Evolutionary conservation across 768 basidiomycete species (phyloP).

Genomic region (Naematelia encephala): DNA sequence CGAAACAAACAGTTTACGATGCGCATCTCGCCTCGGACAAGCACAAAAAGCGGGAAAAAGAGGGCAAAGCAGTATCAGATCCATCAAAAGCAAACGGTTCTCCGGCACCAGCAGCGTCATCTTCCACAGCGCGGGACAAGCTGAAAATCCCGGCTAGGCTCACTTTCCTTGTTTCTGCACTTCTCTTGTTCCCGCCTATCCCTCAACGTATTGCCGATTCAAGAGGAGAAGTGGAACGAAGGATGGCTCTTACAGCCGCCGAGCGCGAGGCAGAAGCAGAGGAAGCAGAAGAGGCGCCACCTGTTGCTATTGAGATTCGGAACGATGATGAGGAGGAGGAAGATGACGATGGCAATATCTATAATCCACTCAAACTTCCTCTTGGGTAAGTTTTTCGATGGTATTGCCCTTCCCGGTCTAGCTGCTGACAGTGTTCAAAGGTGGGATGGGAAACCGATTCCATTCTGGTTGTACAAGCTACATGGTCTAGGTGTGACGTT

Average conservation of each 20-base stretch:
- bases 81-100: slow-evolving; percentile 58
- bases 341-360: slow-evolving; percentile 92
- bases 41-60: slow-evolving; percentile 65
- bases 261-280: slow-evolving; percentile 84
- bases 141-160: slow-evolving; percentile 59
- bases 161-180: slow-evolving; percentile 65
- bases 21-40: slow-evolving; percentile 94
- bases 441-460: slow-evolving; percentile 99
- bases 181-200: slow-evolving; percentile 62
- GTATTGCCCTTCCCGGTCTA: too few relatives aligned
- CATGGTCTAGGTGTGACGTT: slow-evolving; percentile 98
- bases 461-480: slow-evolving; percentile 75
- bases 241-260: slow-evolving; percentile 92
- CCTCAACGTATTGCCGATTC: slow-evolving; percentile 74
- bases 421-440: slow-evolving; percentile 66
- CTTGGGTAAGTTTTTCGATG: slow-evolving; percentile 56
- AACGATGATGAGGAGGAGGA: slow-evolving; percentile 58
- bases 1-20: slow-evolving; percentile 96
- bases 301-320: slow-evolving; percentile 42
- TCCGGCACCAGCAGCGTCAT: slow-evolving; percentile 14
- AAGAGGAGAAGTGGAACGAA: slow-evolving; percentile 91
- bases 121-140: slow-evolving; percentile 40
- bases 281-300: slow-evolving; percentile 61
- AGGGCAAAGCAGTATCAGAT: slow-evolving; percentile 39
- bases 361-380: slow-evolving; percentile 95